Percentiles rank a stretch among this genome's conserved stretches.
phyloP scores from a whole-genome alignment of 495 filamentous ascomycete genomes.

The Daldinia grandis region DNA sequence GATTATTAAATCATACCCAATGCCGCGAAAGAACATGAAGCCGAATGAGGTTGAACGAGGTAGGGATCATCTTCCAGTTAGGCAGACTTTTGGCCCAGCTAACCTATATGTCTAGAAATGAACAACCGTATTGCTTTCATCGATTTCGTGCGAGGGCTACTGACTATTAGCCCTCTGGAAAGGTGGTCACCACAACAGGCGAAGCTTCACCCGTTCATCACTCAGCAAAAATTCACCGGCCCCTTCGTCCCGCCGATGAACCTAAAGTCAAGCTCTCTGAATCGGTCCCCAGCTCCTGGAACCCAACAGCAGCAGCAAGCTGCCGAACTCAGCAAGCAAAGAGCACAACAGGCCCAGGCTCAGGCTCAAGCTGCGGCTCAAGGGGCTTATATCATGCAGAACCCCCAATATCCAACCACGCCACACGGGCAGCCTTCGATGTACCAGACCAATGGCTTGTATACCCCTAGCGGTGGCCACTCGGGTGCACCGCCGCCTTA shows the following conservation, averaged over 20 bases:
- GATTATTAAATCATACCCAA: constrained; percentile 95
- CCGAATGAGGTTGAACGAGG: constrained; percentile 94
- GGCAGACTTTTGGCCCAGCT: constrained; percentile 1
- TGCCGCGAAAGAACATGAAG: constrained; percentile 99
- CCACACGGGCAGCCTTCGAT: constrained; percentile 64
- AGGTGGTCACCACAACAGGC: constrained; percentile 98
- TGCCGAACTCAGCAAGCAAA: constrained; percentile 88
- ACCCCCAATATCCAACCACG: constrained; percentile 52
- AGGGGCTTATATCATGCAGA: constrained; percentile 58
- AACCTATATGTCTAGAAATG: constrained; percentile 73
- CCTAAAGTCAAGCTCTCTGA: constrained; percentile 80
- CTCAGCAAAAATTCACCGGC: constrained; percentile 95
- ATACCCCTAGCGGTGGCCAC: constrained; percentile 67
- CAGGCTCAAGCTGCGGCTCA: constrained; percentile 65
- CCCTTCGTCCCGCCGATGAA: constrained; percentile 99
- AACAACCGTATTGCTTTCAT: constrained; percentile 98
- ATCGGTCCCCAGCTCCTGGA: constrained; percentile 91
- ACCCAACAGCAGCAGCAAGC: constrained; percentile 96
- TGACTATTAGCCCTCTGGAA: constrained; percentile 96
- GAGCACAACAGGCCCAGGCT: constrained; percentile 75
- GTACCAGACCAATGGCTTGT: constrained; percentile 80
- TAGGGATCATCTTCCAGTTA: constrained; percentile 52
- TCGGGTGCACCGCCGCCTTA: constrained; percentile 88
- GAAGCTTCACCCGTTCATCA: constrained; percentile 98
- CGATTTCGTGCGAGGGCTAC: constrained; percentile 94